A percentile compares a stretch with the other conserved stretches of the same genome.
phyloP scores from a whole-genome alignment of 306 rosid species.

The Rosa lucieae region DNA sequence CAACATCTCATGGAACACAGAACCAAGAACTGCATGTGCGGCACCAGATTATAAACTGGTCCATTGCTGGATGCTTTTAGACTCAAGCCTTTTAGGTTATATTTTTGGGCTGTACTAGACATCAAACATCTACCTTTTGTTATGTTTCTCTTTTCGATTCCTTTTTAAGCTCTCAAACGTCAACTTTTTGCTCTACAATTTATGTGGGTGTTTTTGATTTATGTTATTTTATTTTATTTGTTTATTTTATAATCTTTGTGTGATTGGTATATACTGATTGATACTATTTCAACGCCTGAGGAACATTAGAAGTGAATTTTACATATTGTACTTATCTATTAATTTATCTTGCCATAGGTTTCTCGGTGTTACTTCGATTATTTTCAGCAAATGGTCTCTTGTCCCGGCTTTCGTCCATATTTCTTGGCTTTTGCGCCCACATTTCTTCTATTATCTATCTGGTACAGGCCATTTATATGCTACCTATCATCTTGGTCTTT shows the following conservation, averaged over 20 bases:
- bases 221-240: too few relatives aligned
- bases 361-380: constrained; percentile 73
- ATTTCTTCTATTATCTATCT: constrained; percentile 88
- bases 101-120: background rate
- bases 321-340: constrained; percentile 24
- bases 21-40: constrained; percentile 64
- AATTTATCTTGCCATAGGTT: constrained; percentile 47
- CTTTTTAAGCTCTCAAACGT: background rate
- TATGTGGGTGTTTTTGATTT: too few relatives aligned
- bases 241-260: background rate
- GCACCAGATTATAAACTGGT: constrained; percentile 79
- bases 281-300: background rate
- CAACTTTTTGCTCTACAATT: background rate
- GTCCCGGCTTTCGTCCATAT: constrained; percentile 79
- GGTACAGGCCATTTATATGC: constrained; percentile 46
- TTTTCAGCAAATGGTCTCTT: constrained; percentile 72
- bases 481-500: background rate
- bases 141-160: background rate
- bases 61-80: constrained; percentile 57
- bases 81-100: constrained; percentile 15
- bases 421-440: constrained; percentile 90
- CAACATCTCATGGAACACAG: constrained; percentile 78
- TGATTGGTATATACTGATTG: background rate
- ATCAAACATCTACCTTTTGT: too few relatives aligned
- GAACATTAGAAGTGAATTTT: constrained; percentile 22